Evolutionary conservation across 2,329 filamentous ascomycete species (phyloP), one percentile per base, ranked within the genome.

Genomic region (Macrophomina pseudophaseolina): DNA sequence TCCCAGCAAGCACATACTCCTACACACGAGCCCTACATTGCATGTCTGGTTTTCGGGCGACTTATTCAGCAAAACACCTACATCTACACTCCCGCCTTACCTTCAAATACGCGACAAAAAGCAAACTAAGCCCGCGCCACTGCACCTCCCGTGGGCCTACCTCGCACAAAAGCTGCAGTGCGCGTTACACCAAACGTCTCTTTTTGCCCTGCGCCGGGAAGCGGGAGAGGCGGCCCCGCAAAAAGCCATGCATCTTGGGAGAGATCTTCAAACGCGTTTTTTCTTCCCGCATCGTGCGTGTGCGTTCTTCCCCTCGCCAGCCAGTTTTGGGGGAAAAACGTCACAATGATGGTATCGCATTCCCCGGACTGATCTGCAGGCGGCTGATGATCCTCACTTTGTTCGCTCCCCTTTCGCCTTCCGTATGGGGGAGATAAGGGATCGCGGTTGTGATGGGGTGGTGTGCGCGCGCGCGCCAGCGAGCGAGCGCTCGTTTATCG

Each of bases 311-410:
- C 16, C 42, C 16, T 14, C 42, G 42, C 42, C 42, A 44, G 16
- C 16, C 42, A 14, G 1, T 9, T n/a, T 44, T n/a, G 8, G 5
- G 5, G 16, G 1, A 44, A 44, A 5, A 44, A 44, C 53, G 18
- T 56, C 53, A 16, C 35, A 5, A 40, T 32, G 35, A 54, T 54
- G 33, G 16, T 3, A 54, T 12, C 32, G 9, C 32, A 23, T 62
- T 49, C 58, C 58, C 58, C 58, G 6, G 58, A 49, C 28, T 49
- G 58, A 49, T 62, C 28, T 52, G 58, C 58, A 7, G 38, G 54
- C 53, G n/a, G 33, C n/a, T 40, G 30, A 30, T 35, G 42, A 4
- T 35, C 12, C 11, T 49, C 6, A 3, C 23, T 23, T 23, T 23
- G 23, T 62, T 38, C 38, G 8, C n/a, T 12, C 30, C 6, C 51